Conservation (phyloP, 2,329 filamentous ascomycete species). For the Epichloe glyceriae region DNA sequence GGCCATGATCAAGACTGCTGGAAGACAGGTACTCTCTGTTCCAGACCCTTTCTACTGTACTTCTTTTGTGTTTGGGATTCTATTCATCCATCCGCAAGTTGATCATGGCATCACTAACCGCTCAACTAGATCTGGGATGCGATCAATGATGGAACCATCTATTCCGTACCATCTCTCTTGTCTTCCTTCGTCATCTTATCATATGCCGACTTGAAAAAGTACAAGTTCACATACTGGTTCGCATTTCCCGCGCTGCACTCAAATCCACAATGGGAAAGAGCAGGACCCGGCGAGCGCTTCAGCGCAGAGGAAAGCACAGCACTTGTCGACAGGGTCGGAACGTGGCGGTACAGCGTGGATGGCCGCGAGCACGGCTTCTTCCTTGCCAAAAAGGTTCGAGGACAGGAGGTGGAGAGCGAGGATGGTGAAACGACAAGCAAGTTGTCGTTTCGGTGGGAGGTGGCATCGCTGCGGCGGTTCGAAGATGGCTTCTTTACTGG, state of each 20-base stretch:
- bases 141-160: conserved; percentile 91
- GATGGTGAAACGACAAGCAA: conserved; percentile 31
- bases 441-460: conserved; percentile 60
- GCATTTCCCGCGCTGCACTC: conserved; percentile 90
- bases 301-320: conserved; percentile 58
- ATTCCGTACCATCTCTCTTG: conserved; percentile 83
- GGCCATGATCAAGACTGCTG: conserved; percentile 65
- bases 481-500: conserved; percentile 80
- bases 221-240: conserved; percentile 97
- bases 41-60: neutral
- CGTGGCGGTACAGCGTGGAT: conserved; percentile 76
- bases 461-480: conserved; percentile 63
- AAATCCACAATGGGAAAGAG: conserved; percentile 65
- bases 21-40: conserved; percentile 48
- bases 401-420: conserved; percentile 30
- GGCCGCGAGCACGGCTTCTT: conserved; percentile 87
- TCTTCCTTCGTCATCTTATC: conserved; percentile 82
- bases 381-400: conserved; percentile 63
- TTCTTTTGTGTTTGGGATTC: neutral
- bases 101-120: neutral
- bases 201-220: conserved; percentile 93
- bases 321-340: conserved; percentile 72
- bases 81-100: no score
- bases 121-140: conserved; percentile 77
- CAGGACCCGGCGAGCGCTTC: conserved; percentile 41